These are phyloP conservation scores for Salvia hispanica DNA, from an alignment of 257 asterid genomes.

Conservation along the genomic window DNA sequence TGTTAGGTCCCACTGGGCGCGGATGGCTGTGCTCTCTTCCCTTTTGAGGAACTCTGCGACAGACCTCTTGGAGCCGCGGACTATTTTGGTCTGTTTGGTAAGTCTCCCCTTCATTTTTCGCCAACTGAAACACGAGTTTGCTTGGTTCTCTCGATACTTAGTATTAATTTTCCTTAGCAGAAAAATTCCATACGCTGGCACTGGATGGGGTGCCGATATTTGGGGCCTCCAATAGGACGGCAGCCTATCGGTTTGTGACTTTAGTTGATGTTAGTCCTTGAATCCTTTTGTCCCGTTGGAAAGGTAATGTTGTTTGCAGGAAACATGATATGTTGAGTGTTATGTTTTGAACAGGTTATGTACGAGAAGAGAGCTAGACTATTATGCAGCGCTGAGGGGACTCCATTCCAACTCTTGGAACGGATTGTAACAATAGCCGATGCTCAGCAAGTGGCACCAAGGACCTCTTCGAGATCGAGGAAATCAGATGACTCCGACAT, in stretches of 20 bases:
- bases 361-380: conserved; percentile 83
- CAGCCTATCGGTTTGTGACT: conserved; percentile 96
- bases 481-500: conserved; percentile 78
- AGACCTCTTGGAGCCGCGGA: conserved; percentile 99
- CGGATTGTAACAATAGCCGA: conserved; percentile 70
- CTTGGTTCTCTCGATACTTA: conserved; percentile 10
- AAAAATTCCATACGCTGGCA: conserved; percentile 84
- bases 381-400: conserved; percentile 82
- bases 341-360: conserved; percentile 58
- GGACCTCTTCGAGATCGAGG: conserved; percentile 92
- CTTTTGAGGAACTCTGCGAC: conserved; percentile 88
- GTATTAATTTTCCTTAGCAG: conserved; percentile 42
- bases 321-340: neutral
- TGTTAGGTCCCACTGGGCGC: conserved; percentile 82
- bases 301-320: neutral
- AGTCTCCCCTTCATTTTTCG: conserved; percentile 28
- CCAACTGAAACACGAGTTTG: neutral
- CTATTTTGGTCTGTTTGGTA: conserved; percentile 82
- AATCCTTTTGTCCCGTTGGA: conserved; percentile 6
- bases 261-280: conserved; percentile 82
- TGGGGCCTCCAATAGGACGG: conserved; percentile 77
- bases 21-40: conserved; percentile 83
- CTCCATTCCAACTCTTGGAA: conserved; percentile 74
- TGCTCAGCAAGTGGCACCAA: conserved; percentile 76
- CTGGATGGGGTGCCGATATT: conserved; percentile 83